Conservation (phyloP, 805 yeast genomes). For the Suhomyces emberorum region DNA sequence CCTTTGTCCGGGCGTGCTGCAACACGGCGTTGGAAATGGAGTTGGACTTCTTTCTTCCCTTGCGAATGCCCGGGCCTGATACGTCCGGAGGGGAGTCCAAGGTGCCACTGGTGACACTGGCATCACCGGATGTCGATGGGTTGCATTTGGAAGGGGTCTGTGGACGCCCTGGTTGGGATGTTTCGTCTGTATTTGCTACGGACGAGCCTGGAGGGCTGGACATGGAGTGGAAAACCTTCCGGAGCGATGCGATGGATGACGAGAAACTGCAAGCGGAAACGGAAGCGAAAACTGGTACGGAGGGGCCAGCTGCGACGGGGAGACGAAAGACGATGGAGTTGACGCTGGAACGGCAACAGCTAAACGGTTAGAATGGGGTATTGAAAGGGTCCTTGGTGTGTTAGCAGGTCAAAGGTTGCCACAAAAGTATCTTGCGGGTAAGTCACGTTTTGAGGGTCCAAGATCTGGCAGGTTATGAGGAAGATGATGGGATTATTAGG, state of each 20-base stretch:
- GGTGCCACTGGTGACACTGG: too few species aligned
- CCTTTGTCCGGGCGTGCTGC: constrained; percentile 16
- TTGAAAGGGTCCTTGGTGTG: background rate
- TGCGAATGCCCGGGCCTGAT: background rate
- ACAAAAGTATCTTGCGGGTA: background rate
- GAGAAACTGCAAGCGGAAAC: too few species aligned
- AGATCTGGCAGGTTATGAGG: background rate
- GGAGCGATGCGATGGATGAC: background rate
- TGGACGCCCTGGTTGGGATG: background rate
- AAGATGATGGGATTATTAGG: background rate
- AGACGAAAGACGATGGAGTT: too few species aligned
- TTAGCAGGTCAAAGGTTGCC: background rate
- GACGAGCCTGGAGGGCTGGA: background rate
- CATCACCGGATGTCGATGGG: background rate
- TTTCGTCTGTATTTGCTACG: background rate
- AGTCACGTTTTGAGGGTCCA: background rate
- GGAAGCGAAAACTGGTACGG: too few species aligned
- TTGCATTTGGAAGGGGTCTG: too few species aligned
- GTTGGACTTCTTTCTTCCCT: constrained; percentile 14
- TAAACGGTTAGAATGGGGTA: too few species aligned
- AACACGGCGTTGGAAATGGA: constrained; percentile 25
- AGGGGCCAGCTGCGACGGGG: too few species aligned
- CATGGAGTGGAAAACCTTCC: background rate
- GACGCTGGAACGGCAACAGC: too few species aligned
- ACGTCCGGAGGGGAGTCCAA: background rate